Conservation (phyloP, 108 stramenopile species). For the Fistulifera pelliculosa region DNA sequence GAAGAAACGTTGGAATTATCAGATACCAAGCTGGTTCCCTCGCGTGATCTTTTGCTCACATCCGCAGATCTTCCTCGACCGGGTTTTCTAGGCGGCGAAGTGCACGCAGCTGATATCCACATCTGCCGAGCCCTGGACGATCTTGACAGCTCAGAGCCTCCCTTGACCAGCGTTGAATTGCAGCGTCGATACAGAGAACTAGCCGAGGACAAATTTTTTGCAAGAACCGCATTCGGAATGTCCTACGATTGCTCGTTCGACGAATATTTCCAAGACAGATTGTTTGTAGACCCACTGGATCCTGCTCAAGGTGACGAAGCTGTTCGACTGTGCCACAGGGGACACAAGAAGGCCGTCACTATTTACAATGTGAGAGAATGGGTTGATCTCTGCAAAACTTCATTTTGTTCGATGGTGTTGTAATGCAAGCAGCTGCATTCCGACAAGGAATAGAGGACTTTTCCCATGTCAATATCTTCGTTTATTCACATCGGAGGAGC, state of each 20-base stretch:
- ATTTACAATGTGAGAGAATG: constrained; percentile 43
- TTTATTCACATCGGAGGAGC: constrained; percentile 32
- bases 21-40: neutral
- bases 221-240: constrained; percentile 24
- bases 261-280: constrained; percentile 39
- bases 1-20: constrained; percentile 7
- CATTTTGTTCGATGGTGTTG: constrained; percentile 37
- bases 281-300: constrained; percentile 47
- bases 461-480: constrained; percentile 24
- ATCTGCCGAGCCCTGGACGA: constrained; percentile 25
- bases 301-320: constrained; percentile 29
- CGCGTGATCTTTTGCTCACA: constrained; percentile 6
- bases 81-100: constrained; percentile 44
- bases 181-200: constrained; percentile 18
- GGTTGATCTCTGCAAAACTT: constrained; percentile 27
- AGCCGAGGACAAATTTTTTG: constrained; percentile 26
- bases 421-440: constrained; percentile 31
- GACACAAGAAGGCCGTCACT: constrained; percentile 19
- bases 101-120: constrained; percentile 31
- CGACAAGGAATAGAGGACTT: constrained; percentile 37
- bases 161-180: constrained; percentile 6
- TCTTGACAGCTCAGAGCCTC: constrained; percentile 19
- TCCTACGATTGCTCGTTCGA: constrained; percentile 40
- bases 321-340: constrained; percentile 26
- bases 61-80: constrained; percentile 41